phyloP scores from a whole-genome alignment of 139 green algal genomes.

The Chlorella sp. region DNA sequence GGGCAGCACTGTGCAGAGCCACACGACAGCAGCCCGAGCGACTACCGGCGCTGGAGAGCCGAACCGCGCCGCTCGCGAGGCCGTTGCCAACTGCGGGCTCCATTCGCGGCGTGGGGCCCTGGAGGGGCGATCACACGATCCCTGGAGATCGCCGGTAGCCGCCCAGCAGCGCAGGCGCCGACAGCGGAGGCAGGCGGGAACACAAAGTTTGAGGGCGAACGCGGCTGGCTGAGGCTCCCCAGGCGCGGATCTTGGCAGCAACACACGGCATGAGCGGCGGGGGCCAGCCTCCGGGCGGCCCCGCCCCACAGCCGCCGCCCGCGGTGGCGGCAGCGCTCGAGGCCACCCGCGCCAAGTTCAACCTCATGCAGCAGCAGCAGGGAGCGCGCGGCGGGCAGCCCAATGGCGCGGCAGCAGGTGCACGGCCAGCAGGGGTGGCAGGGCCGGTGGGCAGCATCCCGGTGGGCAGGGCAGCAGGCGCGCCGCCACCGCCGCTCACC shows the following conservation, averaged over 20 bases:
- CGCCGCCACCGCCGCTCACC: not conserved
- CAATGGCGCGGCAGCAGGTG: not conserved
- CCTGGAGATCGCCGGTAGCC: too few species aligned
- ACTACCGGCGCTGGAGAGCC: too few species aligned
- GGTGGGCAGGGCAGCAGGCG: not conserved
- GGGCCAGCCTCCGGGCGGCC: not conserved
- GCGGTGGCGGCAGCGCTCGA: conserved; percentile 46
- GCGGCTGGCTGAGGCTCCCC: not conserved
- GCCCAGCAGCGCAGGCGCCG: too few species aligned
- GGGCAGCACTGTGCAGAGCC: too few species aligned
- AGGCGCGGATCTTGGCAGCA: not conserved
- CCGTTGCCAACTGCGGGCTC: too few species aligned
- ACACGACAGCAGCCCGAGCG: too few species aligned
- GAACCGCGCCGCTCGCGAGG: too few species aligned
- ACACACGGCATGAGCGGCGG: not conserved
- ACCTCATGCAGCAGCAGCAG: conserved; percentile 19
- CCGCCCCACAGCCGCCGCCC: conserved; percentile 10
- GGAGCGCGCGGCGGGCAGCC: conserved; percentile 10
- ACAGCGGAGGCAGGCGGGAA: too few species aligned
- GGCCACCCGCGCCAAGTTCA: conserved; percentile 37
- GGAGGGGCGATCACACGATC: too few species aligned
- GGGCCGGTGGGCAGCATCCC: not conserved
- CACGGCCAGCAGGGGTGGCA: not conserved
- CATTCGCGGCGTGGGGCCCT: too few species aligned
- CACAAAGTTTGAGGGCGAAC: too few species aligned